These are phyloP conservation scores for Claviceps cyperi DNA, from an alignment of 2,329 filamentous ascomycete species.

Conservation along the genomic window DNA sequence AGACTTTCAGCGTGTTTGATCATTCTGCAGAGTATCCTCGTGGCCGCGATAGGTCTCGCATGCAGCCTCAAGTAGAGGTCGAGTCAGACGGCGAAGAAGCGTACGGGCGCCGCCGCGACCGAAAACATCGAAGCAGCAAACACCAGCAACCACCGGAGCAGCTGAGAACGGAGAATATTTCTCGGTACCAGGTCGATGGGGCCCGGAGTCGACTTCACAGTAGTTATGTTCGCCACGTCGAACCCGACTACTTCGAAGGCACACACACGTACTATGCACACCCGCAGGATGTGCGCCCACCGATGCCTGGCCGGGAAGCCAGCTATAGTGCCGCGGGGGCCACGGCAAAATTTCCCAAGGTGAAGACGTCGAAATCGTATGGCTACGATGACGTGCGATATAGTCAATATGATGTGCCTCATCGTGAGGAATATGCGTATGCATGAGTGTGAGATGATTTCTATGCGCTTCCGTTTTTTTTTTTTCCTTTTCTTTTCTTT, in stretches of 20 bases:
- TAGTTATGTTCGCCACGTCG: slow-evolving; percentile 15
- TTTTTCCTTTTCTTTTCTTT: background rate
- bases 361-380: slow-evolving; percentile 21
- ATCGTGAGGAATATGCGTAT: slow-evolving; percentile 14
- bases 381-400: slow-evolving; percentile 18
- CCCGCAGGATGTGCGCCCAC: slow-evolving; percentile 15
- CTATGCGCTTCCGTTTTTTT: background rate
- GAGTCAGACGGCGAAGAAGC: slow-evolving; percentile 22
- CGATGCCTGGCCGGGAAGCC: slow-evolving; percentile 16
- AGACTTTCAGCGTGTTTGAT: slow-evolving; percentile 18
- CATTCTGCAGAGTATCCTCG: slow-evolving; percentile 15
- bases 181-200: slow-evolving; percentile 17
- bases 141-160: slow-evolving; percentile 21
- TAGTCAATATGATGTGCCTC: slow-evolving; percentile 13
- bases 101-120: slow-evolving; percentile 16
- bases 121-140: slow-evolving; percentile 22
- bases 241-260: slow-evolving; percentile 10
- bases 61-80: slow-evolving; percentile 21
- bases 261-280: slow-evolving; percentile 13
- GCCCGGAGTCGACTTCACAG: slow-evolving; percentile 15
- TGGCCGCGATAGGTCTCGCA: slow-evolving; percentile 23
- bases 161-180: slow-evolving; percentile 10
- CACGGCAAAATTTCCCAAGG: slow-evolving; percentile 14
- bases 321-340: slow-evolving; percentile 16
- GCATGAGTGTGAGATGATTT: slow-evolving; percentile 5